Conservation (phyloP, 2,329 filamentous ascomycete species). For the Fusarium denticulatum region DNA sequence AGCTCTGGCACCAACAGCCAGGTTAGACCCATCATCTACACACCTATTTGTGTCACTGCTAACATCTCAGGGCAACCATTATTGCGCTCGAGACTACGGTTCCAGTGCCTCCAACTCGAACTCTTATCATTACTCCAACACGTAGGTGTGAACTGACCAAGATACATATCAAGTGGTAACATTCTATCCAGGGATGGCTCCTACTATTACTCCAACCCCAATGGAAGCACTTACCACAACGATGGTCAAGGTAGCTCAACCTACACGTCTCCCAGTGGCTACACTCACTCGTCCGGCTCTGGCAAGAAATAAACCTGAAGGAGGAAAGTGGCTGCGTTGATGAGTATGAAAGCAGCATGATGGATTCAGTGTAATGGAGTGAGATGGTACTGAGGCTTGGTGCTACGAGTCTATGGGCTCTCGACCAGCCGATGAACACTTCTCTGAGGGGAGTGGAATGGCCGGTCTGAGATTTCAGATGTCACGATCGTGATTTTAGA, state of each 20-base stretch:
- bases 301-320: slow-evolving; percentile 21
- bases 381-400: slow-evolving; percentile 3
- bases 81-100: slow-evolving; percentile 72
- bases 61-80: slow-evolving; percentile 70
- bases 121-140: slow-evolving; percentile 75
- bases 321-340: background rate
- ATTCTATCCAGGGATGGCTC: slow-evolving; percentile 63
- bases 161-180: background rate
- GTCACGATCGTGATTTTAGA: background rate
- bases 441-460: background rate
- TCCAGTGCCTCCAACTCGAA: slow-evolving; percentile 64
- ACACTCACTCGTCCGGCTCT: slow-evolving; percentile 6
- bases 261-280: slow-evolving; percentile 67
- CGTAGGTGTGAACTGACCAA: slow-evolving; percentile 48
- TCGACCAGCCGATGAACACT: background rate
- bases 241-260: slow-evolving; percentile 64
- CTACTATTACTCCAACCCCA: slow-evolving; percentile 78
- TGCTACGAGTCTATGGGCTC: slow-evolving; percentile 20
- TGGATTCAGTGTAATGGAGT: background rate
- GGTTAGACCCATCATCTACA: slow-evolving; percentile 50
- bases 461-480: background rate
- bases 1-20: slow-evolving; percentile 70
- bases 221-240: slow-evolving; percentile 76
- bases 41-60: background rate
- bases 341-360: background rate